Base-by-base conservation (phyloP, 495 filamentous ascomycete species). In the Xylaria flabelliformis region DNA sequence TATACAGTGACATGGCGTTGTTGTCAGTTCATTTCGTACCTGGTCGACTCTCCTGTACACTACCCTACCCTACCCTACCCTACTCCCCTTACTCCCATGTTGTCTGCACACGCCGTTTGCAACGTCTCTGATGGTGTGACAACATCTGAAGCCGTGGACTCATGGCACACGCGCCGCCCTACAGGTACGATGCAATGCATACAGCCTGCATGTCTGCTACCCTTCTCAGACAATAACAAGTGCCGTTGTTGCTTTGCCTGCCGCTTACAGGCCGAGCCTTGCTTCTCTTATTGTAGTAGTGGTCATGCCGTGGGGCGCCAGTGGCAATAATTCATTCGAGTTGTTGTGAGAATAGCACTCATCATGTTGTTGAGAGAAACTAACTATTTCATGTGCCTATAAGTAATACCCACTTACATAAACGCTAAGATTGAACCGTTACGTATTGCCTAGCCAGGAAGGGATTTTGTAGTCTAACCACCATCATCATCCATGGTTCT, bases 91-190 rank as follows among this genome's bases (percentile, higher is more conserved):
- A 39, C 36, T 8, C 58, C 32, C 58, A 61, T 61, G 58, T 42
- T 65, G 63, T 65, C 41, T 50, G 48, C 36, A 34, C 65, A 68
- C 36, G 65, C 46, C 51, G 29, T 68, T 42, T 68, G 66, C 66
- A 59, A 56, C 66, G 66, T 46, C 32, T 34, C 66, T 19, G 15
- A 61, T 62, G 53, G 67, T 69, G 51, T 69, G 53, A 69, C 67
- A 44, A 56, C 48, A 50, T 67, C 65, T 55, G 65, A 56, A 42
- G 64, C 64, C 64, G 17, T 65, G 63, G 63, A 24, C 50, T 34
- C 51, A 44, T 69, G 66, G 66, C 53, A 69, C 66, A 59, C 55
- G 39, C 67, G 56, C 29, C 24, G 67, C 55, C 67, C 42, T 69
- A 62, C 41, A 46, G 67, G 67, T 48, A 39, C 67, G 41, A 50